Evolutionary conservation across 805 yeast genomes (phyloP).

Genomic region (Saturnispora halmiae): DNA sequence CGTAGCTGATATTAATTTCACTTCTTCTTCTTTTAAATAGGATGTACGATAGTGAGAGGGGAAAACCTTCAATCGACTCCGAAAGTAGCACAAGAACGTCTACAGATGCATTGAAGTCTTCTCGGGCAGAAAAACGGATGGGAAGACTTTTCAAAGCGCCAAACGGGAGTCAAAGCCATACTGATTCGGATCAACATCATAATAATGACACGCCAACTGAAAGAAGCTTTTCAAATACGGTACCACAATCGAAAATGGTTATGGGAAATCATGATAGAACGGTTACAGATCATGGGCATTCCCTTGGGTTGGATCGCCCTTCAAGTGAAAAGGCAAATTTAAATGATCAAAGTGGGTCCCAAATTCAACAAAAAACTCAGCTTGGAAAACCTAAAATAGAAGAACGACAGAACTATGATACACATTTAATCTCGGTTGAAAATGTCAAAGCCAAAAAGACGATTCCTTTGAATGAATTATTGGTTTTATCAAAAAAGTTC

Average conservation of each 20-base stretch:
- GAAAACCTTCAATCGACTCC: neutral
- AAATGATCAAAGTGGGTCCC: neutral
- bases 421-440: slow-evolving; percentile 11
- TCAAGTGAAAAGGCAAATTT: neutral
- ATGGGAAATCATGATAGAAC: slow-evolving; percentile 4
- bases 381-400: slow-evolving; percentile 6
- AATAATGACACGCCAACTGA: neutral
- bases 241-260: neutral
- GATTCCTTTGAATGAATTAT: slow-evolving; percentile 12
- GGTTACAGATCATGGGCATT: slow-evolving; percentile 5
- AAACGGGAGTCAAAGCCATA: neutral
- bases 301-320: slow-evolving; percentile 1
- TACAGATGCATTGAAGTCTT: slow-evolving; percentile 12
- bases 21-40: neutral
- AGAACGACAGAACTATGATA: slow-evolving; percentile 8
- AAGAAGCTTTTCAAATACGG: neutral
- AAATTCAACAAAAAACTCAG: neutral
- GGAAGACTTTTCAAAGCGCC: slow-evolving; percentile 25
- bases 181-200: slow-evolving; percentile 1
- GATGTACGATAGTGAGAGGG: slow-evolving; percentile 4
- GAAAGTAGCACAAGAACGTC: slow-evolving; percentile 1
- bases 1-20: too few species aligned
- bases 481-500: slow-evolving; percentile 19
- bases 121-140: slow-evolving; percentile 29
- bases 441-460: neutral